Conservation (phyloP, 1,284 basidiomycete species). For the Polyporus tsugae region DNA sequence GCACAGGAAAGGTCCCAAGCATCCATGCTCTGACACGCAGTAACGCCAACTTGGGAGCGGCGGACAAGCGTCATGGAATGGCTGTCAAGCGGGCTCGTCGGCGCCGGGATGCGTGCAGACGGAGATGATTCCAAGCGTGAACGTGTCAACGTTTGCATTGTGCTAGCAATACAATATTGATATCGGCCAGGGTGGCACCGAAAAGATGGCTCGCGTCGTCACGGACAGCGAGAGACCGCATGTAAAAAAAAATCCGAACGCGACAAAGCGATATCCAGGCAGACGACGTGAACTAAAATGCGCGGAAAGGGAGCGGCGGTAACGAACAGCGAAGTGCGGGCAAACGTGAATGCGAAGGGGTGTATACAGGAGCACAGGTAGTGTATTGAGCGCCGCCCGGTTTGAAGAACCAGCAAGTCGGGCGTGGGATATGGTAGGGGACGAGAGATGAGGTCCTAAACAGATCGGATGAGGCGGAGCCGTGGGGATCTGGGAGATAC, state of each 20-base stretch:
- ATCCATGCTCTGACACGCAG: not conserved
- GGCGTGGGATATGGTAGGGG: slow-evolving; percentile 30
- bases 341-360: slow-evolving; percentile 13
- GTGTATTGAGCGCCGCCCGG: slow-evolving; percentile 26
- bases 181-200: slow-evolving; percentile 21
- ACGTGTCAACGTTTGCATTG: slow-evolving; percentile 33
- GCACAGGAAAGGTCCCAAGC: not conserved
- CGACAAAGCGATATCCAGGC: slow-evolving; percentile 21
- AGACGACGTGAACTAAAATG: not conserved
- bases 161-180: slow-evolving; percentile 35
- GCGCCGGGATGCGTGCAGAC: not conserved
- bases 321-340: slow-evolving; percentile 3
- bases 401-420: slow-evolving; percentile 36
- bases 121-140: slow-evolving; percentile 21
- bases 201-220: not conserved
- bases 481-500: slow-evolving; percentile 7
- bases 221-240: slow-evolving; percentile 1
- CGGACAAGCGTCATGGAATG: slow-evolving; percentile 1
- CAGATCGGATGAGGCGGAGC: not conserved
- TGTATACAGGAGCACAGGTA: slow-evolving; percentile 19
- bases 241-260: slow-evolving; percentile 8
- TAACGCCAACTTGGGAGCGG: not conserved
- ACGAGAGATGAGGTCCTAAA: not conserved
- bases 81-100: not conserved
- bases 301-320: not conserved